Conservation (phyloP, 805 yeast species). For the Nakazawaea anatomiae region DNA sequence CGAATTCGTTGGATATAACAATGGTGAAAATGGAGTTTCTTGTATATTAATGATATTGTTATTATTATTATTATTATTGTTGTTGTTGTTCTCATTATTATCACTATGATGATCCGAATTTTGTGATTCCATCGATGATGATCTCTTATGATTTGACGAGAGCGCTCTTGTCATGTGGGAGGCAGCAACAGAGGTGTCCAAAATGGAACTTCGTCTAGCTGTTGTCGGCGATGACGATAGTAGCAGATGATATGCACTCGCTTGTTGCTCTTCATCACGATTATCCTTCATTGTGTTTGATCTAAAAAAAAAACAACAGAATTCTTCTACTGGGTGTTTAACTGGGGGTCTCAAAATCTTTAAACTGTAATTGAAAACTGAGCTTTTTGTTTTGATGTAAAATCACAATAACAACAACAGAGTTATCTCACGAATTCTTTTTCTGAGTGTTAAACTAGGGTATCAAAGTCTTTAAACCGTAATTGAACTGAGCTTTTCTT, state of each 20-base stretch:
- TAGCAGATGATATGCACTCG: not conserved
- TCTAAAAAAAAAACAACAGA: not conserved
- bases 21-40: constrained; percentile 8
- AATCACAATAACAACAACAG: too few species aligned
- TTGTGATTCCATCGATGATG: not conserved
- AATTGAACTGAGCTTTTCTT: too few species aligned
- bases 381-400: too few species aligned
- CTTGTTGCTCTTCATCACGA: constrained; percentile 2
- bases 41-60: not conserved
- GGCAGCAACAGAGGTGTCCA: not conserved
- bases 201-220: constrained; percentile 7
- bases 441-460: too few species aligned
- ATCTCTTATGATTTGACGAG: not conserved
- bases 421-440: too few species aligned
- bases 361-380: too few species aligned
- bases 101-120: not conserved
- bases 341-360: too few species aligned
- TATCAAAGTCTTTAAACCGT: too few species aligned
- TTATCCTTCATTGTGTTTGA: not conserved
- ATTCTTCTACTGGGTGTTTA: not conserved
- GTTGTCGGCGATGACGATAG: constrained; percentile 10
- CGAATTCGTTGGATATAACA: constrained; percentile 8
- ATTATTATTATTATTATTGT: too few species aligned
- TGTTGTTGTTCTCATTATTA: too few species aligned
- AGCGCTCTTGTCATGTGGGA: not conserved